Evolutionary conservation across 1,139 yeast genomes (phyloP).

Genomic region (Yamadazyma pseudoaaseri): DNA sequence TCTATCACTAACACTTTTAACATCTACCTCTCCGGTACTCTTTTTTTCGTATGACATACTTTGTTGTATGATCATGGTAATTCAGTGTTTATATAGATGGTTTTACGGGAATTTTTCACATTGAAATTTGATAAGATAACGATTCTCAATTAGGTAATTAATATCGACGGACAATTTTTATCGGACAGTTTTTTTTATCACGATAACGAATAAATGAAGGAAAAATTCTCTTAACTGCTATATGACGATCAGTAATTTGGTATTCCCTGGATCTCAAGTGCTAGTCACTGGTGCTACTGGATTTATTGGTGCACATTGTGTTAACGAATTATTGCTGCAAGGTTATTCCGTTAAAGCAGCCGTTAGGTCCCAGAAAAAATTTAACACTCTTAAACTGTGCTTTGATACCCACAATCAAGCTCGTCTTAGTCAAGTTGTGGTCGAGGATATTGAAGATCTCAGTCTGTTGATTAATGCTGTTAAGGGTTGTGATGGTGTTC

Average conservation of each 20-base stretch:
- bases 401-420: conserved; percentile 26
- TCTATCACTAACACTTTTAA: conserved; percentile 10
- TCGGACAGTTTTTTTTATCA: conserved; percentile 1
- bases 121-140: not conserved
- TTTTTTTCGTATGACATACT: conserved; percentile 7
- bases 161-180: not conserved
- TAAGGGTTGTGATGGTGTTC: conserved; percentile 45
- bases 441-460: conserved; percentile 45
- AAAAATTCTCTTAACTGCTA: not conserved
- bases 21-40: conserved; percentile 15
- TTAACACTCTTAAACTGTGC: conserved; percentile 29
- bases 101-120: not conserved
- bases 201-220: not conserved
- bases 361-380: conserved; percentile 52
- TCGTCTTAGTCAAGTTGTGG: conserved; percentile 44
- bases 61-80: not conserved
- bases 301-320: conserved; percentile 35
- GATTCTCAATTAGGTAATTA: not conserved
- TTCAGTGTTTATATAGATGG: not conserved
- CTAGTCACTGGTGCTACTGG: conserved; percentile 41
- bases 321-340: conserved; percentile 25
- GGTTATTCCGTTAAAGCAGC: conserved; percentile 58
- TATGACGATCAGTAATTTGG: conserved; percentile 12
- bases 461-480: conserved; percentile 55
- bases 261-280: conserved; percentile 11